Evolutionary conservation across 2,329 filamentous ascomycete species (phyloP).

Genomic region (Rhinocladiella similis): DNA sequence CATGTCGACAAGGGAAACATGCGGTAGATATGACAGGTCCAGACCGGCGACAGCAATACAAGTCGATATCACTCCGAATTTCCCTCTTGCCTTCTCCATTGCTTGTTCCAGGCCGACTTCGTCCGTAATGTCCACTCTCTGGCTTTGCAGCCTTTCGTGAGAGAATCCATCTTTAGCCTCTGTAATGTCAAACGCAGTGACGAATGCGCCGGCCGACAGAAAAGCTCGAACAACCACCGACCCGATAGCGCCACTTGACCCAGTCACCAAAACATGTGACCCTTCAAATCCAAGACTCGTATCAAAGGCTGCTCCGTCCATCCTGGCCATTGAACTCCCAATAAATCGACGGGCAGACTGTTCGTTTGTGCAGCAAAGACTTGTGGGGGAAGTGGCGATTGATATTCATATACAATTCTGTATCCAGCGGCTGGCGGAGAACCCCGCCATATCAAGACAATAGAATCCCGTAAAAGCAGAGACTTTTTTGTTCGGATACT

Average conservation of each 20-base stretch:
- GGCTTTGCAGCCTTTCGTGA: conserved; percentile 25
- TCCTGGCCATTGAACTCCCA: background rate
- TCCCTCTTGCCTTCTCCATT: conserved; percentile 36
- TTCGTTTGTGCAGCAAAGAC: no score
- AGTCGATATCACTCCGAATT: conserved; percentile 39
- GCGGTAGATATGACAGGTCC: conserved; percentile 44
- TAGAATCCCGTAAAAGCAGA: background rate
- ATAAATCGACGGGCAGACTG: background rate
- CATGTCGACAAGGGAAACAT: conserved; percentile 42
- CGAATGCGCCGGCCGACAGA: conserved; percentile 43
- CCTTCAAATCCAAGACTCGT: conserved; percentile 38
- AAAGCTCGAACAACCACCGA: conserved; percentile 41
- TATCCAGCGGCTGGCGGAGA: background rate
- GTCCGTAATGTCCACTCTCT: conserved; percentile 37
- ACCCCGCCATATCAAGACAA: background rate
- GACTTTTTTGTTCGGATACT: background rate
- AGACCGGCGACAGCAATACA: conserved; percentile 45
- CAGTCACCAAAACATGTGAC: conserved; percentile 44
- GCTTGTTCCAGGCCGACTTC: conserved; percentile 36
- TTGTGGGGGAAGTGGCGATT: no score
- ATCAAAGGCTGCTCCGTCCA: conserved; percentile 22
- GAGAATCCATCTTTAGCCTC: conserved; percentile 14
- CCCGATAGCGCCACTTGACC: conserved; percentile 44
- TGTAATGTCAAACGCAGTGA: conserved; percentile 40
- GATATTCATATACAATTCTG: no score